A percentile compares a stretch with the other conserved stretches of the same genome.
Evolutionary conservation across 345 rosid genomes (phyloP).

Genomic region (Raphanus sativus): DNA sequence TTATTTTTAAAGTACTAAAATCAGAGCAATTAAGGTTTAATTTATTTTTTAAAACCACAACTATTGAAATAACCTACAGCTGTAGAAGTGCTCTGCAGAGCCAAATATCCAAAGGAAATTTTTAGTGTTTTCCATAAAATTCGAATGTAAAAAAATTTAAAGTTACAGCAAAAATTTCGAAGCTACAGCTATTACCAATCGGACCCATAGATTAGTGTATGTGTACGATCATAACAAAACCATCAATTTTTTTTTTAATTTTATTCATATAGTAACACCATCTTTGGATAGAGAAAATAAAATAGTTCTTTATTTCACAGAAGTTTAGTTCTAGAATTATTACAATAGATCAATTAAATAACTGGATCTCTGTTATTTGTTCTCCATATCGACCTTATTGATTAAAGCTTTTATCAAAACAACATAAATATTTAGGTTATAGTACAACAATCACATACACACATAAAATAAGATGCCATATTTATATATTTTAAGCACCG

Average conservation of each 20-base stretch:
- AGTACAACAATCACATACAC: conserved; percentile 12
- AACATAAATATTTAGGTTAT: background rate
- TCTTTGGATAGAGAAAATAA: background rate
- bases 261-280: background rate
- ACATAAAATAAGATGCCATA: background rate
- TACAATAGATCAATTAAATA: conserved; percentile 4
- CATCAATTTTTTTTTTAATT: background rate
- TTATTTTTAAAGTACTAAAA: too few relatives aligned
- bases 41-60: too few relatives aligned
- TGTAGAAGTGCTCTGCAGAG: too few relatives aligned
- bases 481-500: conserved; percentile 16
- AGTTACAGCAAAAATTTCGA: too few relatives aligned
- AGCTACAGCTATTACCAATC: background rate
- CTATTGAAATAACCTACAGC: too few relatives aligned
- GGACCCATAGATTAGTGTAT: background rate
- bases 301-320: background rate
- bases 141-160: too few relatives aligned
- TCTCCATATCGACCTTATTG: conserved; percentile 17
- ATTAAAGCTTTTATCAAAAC: background rate
- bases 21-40: too few relatives aligned
- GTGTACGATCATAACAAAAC: background rate
- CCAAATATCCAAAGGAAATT: too few relatives aligned
- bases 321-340: background rate
- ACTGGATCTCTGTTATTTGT: conserved; percentile 3
- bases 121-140: too few relatives aligned